These are phyloP conservation scores for Acanthochlamys bracteata DNA, from an alignment of 106 monocot genomes.

Conservation along the genomic window DNA sequence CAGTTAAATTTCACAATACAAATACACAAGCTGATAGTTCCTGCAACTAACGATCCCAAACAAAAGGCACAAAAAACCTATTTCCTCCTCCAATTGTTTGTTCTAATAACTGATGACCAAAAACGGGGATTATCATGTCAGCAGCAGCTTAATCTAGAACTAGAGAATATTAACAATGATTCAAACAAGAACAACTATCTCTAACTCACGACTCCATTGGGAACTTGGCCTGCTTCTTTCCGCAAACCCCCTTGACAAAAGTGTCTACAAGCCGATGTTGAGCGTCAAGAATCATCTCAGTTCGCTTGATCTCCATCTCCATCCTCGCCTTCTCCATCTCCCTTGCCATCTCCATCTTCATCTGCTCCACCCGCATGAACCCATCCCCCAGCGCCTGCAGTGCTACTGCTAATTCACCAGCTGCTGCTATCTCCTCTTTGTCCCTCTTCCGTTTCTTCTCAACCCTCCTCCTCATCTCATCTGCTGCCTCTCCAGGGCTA, in stretches of 20 bases:
- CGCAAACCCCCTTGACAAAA: conserved; percentile 26
- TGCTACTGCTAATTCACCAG: conserved; percentile 53
- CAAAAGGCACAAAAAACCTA: no score
- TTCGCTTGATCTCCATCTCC: conserved; percentile 86
- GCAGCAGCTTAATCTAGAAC: no score
- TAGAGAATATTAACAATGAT: no score
- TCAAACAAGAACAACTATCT: no score
- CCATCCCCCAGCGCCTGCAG: conserved; percentile 68
- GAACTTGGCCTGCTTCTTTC: conserved; percentile 35
- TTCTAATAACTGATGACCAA: no score
- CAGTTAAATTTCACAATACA: no score
- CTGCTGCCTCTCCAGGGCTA: conserved; percentile 8
- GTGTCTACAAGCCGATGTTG: conserved; percentile 59
- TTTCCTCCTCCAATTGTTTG: no score
- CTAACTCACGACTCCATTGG: conserved; percentile 5
- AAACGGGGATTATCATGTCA: no score
- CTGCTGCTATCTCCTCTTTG: conserved; percentile 13
- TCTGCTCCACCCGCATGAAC: conserved; percentile 78
- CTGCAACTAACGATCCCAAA: no score
- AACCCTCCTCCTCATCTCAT: conserved; percentile 42
- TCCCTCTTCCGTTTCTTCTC: conserved; percentile 15
- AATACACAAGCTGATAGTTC: no score
- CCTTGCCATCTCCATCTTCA: conserved; percentile 88
- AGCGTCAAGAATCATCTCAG: conserved; percentile 69
- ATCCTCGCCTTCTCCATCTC: conserved; percentile 79